A percentile compares a stretch with the other conserved stretches of the same genome.
Conservation (phyloP, 2,329 filamentous ascomycete genomes). For the Aspergillus aculeatinus region DNA sequence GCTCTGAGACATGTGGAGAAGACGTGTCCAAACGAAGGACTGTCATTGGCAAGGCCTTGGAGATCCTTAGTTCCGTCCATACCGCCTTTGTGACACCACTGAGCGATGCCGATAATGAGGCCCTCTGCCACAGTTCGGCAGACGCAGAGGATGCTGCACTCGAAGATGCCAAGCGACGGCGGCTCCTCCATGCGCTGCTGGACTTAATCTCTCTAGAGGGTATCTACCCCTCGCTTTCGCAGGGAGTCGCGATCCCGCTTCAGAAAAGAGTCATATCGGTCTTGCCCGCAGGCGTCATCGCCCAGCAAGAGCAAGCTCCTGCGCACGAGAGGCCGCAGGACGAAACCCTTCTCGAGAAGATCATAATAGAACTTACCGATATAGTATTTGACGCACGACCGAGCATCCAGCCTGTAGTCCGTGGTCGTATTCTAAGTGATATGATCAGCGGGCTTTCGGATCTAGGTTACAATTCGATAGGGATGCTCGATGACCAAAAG, state of each 20-base stretch:
- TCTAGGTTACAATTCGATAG: slow-evolving; percentile 38
- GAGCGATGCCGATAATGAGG: slow-evolving; percentile 11
- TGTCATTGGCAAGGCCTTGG: slow-evolving; percentile 37
- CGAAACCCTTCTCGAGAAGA: slow-evolving; percentile 30
- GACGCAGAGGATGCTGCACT: slow-evolving; percentile 31
- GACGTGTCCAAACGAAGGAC: slow-evolving; percentile 23
- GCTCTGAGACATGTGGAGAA: slow-evolving; percentile 10
- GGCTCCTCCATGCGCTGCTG: slow-evolving; percentile 41
- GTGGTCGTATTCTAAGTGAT: slow-evolving; percentile 42
- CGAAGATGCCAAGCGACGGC: slow-evolving; percentile 44
- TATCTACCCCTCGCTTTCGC: slow-evolving; percentile 45
- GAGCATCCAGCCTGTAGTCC: slow-evolving; percentile 41
- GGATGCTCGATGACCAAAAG: slow-evolving; percentile 17
- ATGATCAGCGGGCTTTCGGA: slow-evolving; percentile 41
- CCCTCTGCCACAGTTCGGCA: not conserved
- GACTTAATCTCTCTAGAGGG: slow-evolving; percentile 47
- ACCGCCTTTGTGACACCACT: slow-evolving; percentile 31
- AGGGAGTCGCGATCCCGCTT: slow-evolving; percentile 45
- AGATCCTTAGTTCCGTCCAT: slow-evolving; percentile 37
- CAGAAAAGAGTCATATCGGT: slow-evolving; percentile 46
- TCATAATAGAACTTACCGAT: slow-evolving; percentile 29
- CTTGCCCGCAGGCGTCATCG: slow-evolving; percentile 43
- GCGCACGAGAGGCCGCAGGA: slow-evolving; percentile 26
- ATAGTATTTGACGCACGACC: slow-evolving; percentile 34
- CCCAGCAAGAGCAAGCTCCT: slow-evolving; percentile 30